A percentile compares a stretch with the other conserved stretches of the same genome.
phyloP scores from a whole-genome alignment of 164 flowering plant species.

The Litsea cubeba region DNA sequence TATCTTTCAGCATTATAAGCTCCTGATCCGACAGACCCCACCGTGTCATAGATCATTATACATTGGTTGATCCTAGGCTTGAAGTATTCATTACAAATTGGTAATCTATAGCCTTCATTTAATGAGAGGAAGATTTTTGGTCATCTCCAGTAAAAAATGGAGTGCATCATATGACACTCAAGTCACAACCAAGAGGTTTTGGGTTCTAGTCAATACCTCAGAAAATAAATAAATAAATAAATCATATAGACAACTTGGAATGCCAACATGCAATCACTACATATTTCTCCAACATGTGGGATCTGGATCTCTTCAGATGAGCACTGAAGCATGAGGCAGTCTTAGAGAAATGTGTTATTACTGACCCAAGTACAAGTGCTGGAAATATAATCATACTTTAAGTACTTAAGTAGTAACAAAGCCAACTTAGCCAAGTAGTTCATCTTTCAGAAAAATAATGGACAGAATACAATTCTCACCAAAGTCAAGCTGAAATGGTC shows the following conservation, averaged over 20 bases:
- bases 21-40: background rate
- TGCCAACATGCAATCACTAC: too few species aligned
- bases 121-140: too few species aligned
- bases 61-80: background rate
- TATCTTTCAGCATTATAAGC: background rate
- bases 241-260: too few species aligned
- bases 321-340: background rate
- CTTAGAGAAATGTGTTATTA: background rate
- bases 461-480: conserved; percentile 23
- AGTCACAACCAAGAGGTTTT: background rate
- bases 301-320: background rate
- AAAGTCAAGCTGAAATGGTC: conserved; percentile 36
- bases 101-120: background rate
- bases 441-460: background rate
- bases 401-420: background rate
- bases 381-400: background rate
- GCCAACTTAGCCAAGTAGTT: background rate
- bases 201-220: too few species aligned
- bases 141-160: background rate
- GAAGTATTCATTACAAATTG: too few species aligned
- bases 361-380: background rate
- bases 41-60: background rate
- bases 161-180: background rate
- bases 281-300: background rate
- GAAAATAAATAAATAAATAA: too few species aligned